Evolutionary conservation across 352 stramenopile species (phyloP).

Genomic region (Globisporangium camurandrum): DNA sequence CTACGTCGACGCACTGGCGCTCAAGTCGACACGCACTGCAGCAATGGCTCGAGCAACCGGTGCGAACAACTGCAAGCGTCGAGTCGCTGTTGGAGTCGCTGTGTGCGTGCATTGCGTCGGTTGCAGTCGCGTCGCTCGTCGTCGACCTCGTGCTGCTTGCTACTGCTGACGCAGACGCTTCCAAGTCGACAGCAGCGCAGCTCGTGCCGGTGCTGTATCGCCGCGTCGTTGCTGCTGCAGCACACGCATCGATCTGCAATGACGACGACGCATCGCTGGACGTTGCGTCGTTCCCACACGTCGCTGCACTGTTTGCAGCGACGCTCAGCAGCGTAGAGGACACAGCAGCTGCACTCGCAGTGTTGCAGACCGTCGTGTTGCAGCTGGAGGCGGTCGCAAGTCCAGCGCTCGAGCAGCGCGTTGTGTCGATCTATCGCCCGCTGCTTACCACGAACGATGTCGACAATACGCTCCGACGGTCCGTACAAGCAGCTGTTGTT

Average conservation of each 20-base stretch:
- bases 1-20: not conserved
- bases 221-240: not conserved
- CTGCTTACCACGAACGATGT: no score
- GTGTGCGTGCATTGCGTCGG: slow-evolving; percentile 9
- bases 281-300: not conserved
- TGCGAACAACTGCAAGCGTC: slow-evolving; percentile 4
- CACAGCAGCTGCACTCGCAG: not conserved
- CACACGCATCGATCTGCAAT: no score
- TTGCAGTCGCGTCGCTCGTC: slow-evolving; percentile 11
- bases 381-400: slow-evolving; percentile 26
- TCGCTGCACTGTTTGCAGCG: slow-evolving; percentile 3
- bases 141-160: slow-evolving; percentile 6
- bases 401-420: slow-evolving; percentile 24
- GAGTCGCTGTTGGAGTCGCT: slow-evolving; percentile 8
- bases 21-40: no score
- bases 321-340: not conserved
- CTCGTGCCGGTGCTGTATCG: not conserved
- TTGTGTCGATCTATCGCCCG: no score
- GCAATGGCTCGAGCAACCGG: no score
- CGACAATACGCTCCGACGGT: no score
- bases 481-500: slow-evolving; percentile 19
- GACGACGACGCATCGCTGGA: not conserved
- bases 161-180: not conserved
- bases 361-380: slow-evolving; percentile 8
- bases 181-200: not conserved